Conservation (phyloP, 305 asterid species). For the Fraxinus nigra region DNA sequence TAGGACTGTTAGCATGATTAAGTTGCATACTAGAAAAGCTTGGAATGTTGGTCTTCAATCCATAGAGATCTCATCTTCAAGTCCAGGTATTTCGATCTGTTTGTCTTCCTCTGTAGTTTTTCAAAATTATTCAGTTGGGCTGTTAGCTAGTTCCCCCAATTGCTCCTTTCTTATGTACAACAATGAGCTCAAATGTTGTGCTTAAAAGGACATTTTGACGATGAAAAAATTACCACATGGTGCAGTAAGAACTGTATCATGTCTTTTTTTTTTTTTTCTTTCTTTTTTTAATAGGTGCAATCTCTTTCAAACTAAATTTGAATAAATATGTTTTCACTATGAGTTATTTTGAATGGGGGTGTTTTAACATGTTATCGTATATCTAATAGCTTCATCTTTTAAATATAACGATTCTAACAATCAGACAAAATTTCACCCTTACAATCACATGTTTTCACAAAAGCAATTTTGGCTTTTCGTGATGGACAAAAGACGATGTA, state of each 20-base stretch:
- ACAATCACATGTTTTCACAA: neutral
- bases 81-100: neutral
- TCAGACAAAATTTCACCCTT: neutral
- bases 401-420: too few species aligned
- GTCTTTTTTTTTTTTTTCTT: neutral
- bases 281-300: neutral
- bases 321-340: neutral
- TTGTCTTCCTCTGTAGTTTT: neutral
- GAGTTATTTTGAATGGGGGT: neutral
- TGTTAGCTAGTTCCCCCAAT: neutral
- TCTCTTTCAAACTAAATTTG: neutral
- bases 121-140: neutral
- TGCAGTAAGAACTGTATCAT: neutral
- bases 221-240: neutral
- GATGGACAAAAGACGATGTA: neutral
- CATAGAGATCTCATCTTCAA: neutral
- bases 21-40: constrained; percentile 6
- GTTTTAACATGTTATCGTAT: neutral
- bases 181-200: neutral
- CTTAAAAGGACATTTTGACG: neutral
- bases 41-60: neutral
- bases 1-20: neutral
- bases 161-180: neutral
- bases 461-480: neutral
- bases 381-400: too few species aligned